Evolutionary conservation across 257 asterid genomes (phyloP).

Genomic region (Linaria vulgaris): DNA sequence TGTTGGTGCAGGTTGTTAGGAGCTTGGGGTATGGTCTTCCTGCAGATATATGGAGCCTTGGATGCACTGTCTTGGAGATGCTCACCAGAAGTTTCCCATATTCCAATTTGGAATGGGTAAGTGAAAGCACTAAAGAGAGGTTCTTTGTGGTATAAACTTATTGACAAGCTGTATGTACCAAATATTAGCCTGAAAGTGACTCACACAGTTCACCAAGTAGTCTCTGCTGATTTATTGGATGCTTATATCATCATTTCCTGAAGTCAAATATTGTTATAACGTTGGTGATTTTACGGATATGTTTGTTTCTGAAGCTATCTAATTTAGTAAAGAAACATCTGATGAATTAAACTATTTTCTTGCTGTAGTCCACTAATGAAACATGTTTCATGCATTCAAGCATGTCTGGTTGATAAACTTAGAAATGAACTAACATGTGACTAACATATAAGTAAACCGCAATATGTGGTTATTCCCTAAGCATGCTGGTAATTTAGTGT

Average conservation of each 20-base stretch:
- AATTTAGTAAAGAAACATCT: not conserved
- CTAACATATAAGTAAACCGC: too few relatives aligned
- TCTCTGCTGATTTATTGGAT: too few relatives aligned
- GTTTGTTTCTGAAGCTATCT: not conserved
- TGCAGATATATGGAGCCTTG: constrained; percentile 99
- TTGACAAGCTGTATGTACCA: too few relatives aligned
- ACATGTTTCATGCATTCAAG: too few relatives aligned
- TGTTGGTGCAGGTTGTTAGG: constrained; percentile 68
- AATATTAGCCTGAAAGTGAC: too few relatives aligned
- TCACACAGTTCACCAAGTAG: too few relatives aligned
- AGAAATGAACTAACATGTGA: too few relatives aligned
- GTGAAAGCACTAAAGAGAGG: constrained; percentile 19
- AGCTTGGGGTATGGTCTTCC: constrained; percentile 81
- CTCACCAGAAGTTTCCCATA: constrained; percentile 79
- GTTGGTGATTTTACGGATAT: not conserved
- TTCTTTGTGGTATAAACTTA: too few relatives aligned
- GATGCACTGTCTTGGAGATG: constrained; percentile 97
- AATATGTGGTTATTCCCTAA: too few relatives aligned
- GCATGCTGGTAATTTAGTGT: too few relatives aligned
- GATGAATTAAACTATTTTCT: constrained; percentile 8
- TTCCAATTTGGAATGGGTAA: constrained; percentile 61
- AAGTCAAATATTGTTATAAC: not conserved
- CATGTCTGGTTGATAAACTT: too few relatives aligned
- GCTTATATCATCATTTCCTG: too few relatives aligned
- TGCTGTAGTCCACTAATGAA: not conserved